Percentiles rank a stretch among this genome's conserved stretches.
Conservation (phyloP, 1,284 basidiomycete species). For the Trichosporon ovoides region DNA sequence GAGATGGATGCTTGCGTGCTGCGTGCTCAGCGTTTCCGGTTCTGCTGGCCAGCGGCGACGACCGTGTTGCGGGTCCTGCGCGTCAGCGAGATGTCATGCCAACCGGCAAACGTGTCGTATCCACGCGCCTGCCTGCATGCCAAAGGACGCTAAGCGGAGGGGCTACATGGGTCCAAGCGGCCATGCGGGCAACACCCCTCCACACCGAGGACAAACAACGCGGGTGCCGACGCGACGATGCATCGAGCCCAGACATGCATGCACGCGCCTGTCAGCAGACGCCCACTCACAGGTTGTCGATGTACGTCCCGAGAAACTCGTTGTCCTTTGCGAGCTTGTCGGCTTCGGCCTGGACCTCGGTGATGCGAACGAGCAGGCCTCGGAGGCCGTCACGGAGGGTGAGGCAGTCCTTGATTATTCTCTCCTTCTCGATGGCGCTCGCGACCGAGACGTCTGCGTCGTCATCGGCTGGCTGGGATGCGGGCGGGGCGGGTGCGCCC, state of each 20-base stretch:
- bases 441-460: conserved; percentile 37
- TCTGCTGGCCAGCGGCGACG: conserved; percentile 40
- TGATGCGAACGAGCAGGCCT: conserved; percentile 37
- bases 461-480: conserved; percentile 13
- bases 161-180: too few relatives aligned
- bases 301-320: conserved; percentile 44
- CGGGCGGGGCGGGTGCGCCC: conserved; percentile 8
- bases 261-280: background rate
- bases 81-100: background rate
- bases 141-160: too few relatives aligned
- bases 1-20: background rate
- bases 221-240: too few relatives aligned
- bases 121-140: too few relatives aligned
- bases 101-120: too few relatives aligned
- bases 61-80: conserved; percentile 46
- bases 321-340: conserved; percentile 44
- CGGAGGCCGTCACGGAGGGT: conserved; percentile 39
- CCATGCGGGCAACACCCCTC: too few relatives aligned
- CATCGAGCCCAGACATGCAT: too few relatives aligned
- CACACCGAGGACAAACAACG: too few relatives aligned
- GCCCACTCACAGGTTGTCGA: conserved; percentile 45
- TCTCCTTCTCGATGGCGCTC: conserved; percentile 40
- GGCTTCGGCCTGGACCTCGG: conserved; percentile 42
- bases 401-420: conserved; percentile 42
- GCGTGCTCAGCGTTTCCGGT: conserved; percentile 17